Percentiles rank a stretch among this genome's conserved stretches.
Conservation (phyloP, 1,139 yeast genomes). For the Taiozyma sp. region DNA sequence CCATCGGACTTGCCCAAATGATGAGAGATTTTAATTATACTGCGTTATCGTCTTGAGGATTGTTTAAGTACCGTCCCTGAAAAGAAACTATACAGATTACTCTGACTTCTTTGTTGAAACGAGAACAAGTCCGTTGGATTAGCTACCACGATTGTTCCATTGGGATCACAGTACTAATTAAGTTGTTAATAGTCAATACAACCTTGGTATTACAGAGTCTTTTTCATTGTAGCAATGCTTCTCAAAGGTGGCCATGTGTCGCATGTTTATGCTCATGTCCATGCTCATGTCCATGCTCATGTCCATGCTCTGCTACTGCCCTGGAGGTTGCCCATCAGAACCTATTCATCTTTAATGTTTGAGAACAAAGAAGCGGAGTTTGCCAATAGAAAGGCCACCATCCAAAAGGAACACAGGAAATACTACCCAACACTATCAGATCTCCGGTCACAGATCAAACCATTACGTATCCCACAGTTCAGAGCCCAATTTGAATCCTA, state of each 20-base stretch:
- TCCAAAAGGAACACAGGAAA: slow-evolving; percentile 5
- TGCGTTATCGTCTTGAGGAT: slow-evolving; percentile 30
- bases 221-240: not conserved
- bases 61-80: slow-evolving; percentile 26
- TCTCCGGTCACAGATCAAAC: slow-evolving; percentile 5
- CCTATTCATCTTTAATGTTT: slow-evolving; percentile 15
- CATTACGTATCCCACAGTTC: slow-evolving; percentile 30
- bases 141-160: not conserved
- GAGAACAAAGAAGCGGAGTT: slow-evolving; percentile 35
- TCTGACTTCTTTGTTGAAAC: not conserved
- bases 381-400: slow-evolving; percentile 32
- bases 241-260: not conserved
- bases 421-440: slow-evolving; percentile 20
- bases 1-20: slow-evolving; percentile 1
- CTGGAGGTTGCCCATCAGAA: not conserved
- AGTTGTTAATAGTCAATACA: not conserved
- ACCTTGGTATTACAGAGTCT: too few relatives aligned
- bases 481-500: slow-evolving; percentile 20
- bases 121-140: not conserved
- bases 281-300: too few relatives aligned
- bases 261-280: not conserved
- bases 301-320: not conserved
- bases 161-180: not conserved
- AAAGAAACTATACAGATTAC: slow-evolving; percentile 15
- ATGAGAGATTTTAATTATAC: slow-evolving; percentile 19